Base-by-base conservation (phyloP, 2,329 filamentous ascomycete species). In the Cladobotryum protrusum region DNA sequence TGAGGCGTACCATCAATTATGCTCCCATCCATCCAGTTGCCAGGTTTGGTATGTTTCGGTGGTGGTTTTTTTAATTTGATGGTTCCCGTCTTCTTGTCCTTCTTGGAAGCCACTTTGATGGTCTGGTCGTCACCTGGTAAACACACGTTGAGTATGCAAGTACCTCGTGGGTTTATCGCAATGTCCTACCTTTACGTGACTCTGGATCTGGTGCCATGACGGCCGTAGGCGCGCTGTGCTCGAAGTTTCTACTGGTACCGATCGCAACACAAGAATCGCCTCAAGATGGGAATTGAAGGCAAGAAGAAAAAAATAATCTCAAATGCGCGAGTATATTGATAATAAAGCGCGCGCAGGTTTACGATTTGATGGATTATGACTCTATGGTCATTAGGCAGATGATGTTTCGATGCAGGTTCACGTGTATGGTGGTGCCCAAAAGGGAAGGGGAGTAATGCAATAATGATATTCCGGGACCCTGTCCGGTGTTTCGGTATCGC, bases 1-100 rank as follows among this genome's bases (percentile, higher is more conserved):
- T 17, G 6, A 41, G 6, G 61, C 72, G 35, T 71, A 85, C 84
- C 81, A 58, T 83, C 81, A 20, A 81, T 69, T 43, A 85, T 72
- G 57, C 74, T 80, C n/a, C 77, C 78, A 58, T 87, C 84, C 58
- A 78, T 80, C 85, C 85, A 88, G 60, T 86, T 87, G 19, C 85
- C 85, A 4, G 83, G 78, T 58, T 85, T 83, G 49, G 70, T 79
- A 49, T 82, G 75, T 64, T 83, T 86, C 1, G 82, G 81, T 1
- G 74, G 67, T 1, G 75, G 66, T 58, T 81, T 85, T 67, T 83
- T 87, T 18, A 88, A 63, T 59, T 83, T 85, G 48, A 85, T 75
- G 5, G 68, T 66, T 35, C 75, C 77, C 41, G 72, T 74, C 57
- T 76, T 76, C 45, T 61, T 55, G 49, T 72, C 69, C 55, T 77